Evolutionary conservation across 129 eudicot genomes (phyloP).

Genomic region (Tagetes patula): DNA sequence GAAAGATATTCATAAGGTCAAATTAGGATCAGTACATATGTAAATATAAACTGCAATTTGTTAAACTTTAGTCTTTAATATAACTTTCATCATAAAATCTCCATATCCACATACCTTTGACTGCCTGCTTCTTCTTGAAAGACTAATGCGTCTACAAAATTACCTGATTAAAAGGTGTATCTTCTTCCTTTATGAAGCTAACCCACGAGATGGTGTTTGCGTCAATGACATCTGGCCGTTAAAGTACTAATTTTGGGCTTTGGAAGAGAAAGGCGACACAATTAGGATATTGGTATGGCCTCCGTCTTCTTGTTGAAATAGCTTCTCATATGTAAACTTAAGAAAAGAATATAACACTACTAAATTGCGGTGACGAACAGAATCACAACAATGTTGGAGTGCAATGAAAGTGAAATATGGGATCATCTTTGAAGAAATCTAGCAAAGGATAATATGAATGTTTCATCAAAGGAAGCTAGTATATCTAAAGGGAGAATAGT

Average conservation of each 20-base stretch:
- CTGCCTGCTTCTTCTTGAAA: neutral
- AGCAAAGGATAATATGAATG: too few species aligned
- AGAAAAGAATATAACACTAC: neutral
- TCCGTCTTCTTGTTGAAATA: too few species aligned
- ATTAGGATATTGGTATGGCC: neutral
- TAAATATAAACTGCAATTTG: too few species aligned
- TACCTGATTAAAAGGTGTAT: neutral
- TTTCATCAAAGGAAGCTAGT: too few species aligned
- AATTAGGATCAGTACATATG: too few species aligned
- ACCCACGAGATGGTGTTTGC: neutral
- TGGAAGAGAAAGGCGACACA: neutral
- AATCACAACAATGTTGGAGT: too few species aligned
- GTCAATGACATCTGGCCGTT: neutral
- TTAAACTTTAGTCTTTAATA: too few species aligned
- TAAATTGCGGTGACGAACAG: neutral
- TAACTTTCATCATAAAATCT: neutral
- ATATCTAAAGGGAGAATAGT: too few species aligned
- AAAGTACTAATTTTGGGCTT: neutral
- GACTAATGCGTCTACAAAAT: neutral
- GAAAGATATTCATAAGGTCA: too few species aligned
- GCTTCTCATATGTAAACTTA: slow-evolving; percentile 12
- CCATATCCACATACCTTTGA: neutral
- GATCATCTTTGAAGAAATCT: too few species aligned
- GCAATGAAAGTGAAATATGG: too few species aligned
- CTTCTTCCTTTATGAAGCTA: slow-evolving; percentile 18